A percentile compares a stretch with the other conserved stretches of the same genome.
These are phyloP conservation scores for Primulina tabacum DNA, from an alignment of 257 asterid species.

Conservation along the genomic window DNA sequence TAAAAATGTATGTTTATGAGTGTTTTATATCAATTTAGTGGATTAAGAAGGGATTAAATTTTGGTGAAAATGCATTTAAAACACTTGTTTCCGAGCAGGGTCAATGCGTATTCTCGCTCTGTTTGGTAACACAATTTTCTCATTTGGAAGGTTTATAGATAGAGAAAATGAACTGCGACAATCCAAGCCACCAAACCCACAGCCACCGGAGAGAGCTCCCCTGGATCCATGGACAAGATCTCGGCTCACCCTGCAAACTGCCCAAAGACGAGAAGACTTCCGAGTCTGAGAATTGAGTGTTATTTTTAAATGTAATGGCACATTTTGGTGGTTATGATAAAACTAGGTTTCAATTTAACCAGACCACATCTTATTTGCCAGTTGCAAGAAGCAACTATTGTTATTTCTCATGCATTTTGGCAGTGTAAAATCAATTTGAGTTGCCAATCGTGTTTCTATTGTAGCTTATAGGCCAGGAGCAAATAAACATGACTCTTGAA, in stretches of 20 bases:
- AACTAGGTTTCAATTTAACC: neutral
- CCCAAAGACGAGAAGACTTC: conserved; percentile 69
- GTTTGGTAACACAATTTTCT: conserved; percentile 3
- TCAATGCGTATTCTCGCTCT: neutral
- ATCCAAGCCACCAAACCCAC: conserved; percentile 78
- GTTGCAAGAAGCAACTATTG: neutral
- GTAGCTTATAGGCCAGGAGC: neutral
- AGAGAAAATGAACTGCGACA: conserved; percentile 93
- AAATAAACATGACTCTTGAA: neutral
- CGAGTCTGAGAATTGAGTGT: conserved; percentile 41
- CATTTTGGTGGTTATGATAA: neutral
- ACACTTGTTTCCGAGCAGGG: neutral
- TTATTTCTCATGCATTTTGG: neutral
- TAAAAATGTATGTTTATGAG: neutral
- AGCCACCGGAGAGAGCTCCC: conserved; percentile 63
- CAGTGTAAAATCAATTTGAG: neutral
- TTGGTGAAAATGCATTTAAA: neutral
- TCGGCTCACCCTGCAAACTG: conserved; percentile 75
- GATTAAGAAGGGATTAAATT: neutral
- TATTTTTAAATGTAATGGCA: neutral
- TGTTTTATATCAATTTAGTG: neutral
- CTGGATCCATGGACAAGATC: conserved; percentile 97
- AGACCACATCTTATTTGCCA: neutral
- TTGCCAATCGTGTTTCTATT: neutral
- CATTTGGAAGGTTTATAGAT: conserved; percentile 68